Conservation (phyloP, 2,329 filamentous ascomycete genomes). For the Diaporthe vexans region DNA sequence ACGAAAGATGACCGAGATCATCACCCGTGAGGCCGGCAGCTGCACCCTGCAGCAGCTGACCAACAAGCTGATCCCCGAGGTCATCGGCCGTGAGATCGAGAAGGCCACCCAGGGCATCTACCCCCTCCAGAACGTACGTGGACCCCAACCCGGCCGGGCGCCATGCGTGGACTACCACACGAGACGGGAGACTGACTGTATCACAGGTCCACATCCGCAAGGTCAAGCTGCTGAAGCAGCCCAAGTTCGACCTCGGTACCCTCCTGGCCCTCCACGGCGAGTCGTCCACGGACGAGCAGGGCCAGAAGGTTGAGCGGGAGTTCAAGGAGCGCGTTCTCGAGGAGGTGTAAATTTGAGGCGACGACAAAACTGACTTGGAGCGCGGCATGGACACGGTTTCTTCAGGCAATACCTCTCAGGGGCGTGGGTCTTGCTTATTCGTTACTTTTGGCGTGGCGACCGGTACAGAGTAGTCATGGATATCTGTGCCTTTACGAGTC, state of each 20-base stretch:
- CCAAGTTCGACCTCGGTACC: slow-evolving; percentile 98
- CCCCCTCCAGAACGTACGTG: slow-evolving; percentile 94
- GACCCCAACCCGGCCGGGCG: neutral
- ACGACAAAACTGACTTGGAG: slow-evolving; percentile 43
- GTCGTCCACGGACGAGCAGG: slow-evolving; percentile 94
- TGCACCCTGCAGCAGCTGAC: slow-evolving; percentile 97
- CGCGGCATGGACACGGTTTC: slow-evolving; percentile 57
- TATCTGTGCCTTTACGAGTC: slow-evolving; percentile 50
- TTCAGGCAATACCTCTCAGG: slow-evolving; percentile 57
- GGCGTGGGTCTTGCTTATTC: slow-evolving; percentile 63
- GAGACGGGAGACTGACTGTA: slow-evolving; percentile 41
- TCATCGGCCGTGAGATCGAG: slow-evolving; percentile 99
- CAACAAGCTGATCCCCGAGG: slow-evolving; percentile 98
- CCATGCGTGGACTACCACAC: neutral
- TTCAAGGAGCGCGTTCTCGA: slow-evolving; percentile 99
- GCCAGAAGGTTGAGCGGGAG: slow-evolving; percentile 98
- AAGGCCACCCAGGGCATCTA: slow-evolving; percentile 99
- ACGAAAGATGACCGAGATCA: slow-evolving; percentile 99
- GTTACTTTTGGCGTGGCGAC: slow-evolving; percentile 62
- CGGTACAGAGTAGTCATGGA: slow-evolving; percentile 55
- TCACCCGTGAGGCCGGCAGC: slow-evolving; percentile 92
- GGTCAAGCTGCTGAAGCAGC: slow-evolving; percentile 98
- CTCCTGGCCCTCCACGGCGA: slow-evolving; percentile 98
- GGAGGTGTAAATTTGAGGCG: slow-evolving; percentile 81
- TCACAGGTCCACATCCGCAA: slow-evolving; percentile 97